These are phyloP conservation scores for Ceratocystis eucalypticola DNA, from an alignment of 2,329 filamentous ascomycete species.

Conservation along the genomic window DNA sequence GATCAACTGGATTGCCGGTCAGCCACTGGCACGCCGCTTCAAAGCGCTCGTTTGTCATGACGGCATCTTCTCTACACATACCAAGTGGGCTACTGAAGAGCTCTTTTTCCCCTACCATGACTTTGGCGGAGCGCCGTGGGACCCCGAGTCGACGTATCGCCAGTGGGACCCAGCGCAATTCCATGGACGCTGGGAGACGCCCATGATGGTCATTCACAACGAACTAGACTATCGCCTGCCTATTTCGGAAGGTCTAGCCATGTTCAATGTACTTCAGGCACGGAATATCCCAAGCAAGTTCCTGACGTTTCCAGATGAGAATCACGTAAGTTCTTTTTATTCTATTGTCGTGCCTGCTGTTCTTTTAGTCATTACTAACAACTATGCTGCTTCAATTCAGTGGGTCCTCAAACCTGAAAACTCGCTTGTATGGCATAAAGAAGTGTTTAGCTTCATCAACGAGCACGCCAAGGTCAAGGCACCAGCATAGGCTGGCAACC, in stretches of 20 bases:
- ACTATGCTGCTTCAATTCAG: conserved; percentile 25
- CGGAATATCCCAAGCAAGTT: conserved; percentile 63
- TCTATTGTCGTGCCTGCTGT: background rate
- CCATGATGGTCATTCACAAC: conserved; percentile 74
- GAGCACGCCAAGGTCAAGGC: conserved; percentile 38
- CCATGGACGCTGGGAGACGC: conserved; percentile 64
- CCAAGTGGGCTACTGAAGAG: conserved; percentile 51
- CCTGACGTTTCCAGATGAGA: conserved; percentile 66
- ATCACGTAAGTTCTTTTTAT: conserved; percentile 33
- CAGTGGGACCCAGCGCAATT: conserved; percentile 55
- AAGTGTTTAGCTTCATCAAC: conserved; percentile 68
- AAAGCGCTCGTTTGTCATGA: conserved; percentile 82
- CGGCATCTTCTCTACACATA: conserved; percentile 62
- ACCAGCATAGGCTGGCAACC: background rate
- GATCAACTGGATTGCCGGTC: conserved; percentile 87
- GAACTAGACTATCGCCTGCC: conserved; percentile 81
- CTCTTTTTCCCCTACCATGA: conserved; percentile 59
- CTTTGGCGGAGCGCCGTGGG: conserved; percentile 49
- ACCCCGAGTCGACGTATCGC: conserved; percentile 49
- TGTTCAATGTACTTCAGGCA: conserved; percentile 75
- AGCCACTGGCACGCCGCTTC: conserved; percentile 68
- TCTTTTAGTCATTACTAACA: background rate
- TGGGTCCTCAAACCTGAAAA: conserved; percentile 91
- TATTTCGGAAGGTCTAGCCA: conserved; percentile 68
- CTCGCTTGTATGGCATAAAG: conserved; percentile 74